phyloP scores from a whole-genome alignment of 106 monocot genomes.

The Cymbidium sinense region DNA sequence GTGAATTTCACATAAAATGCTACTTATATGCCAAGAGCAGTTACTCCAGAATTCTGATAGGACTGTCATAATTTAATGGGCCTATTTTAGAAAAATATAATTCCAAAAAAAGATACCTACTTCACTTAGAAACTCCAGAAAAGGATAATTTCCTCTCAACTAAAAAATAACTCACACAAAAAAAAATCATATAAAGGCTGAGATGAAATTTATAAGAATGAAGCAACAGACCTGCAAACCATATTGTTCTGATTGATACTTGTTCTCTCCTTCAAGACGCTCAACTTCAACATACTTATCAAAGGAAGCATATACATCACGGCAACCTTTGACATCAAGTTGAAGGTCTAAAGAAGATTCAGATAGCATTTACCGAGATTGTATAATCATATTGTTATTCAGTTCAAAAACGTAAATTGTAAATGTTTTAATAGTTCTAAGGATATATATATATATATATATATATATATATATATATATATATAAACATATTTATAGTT shows the following conservation, averaged over 20 bases:
- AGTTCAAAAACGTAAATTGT: not conserved
- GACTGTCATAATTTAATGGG: not conserved
- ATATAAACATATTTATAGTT: not conserved
- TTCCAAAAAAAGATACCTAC: not conserved
- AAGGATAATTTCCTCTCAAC: not conserved
- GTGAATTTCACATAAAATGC: not conserved
- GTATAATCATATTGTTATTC: not conserved
- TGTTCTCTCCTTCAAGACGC: constrained; percentile 85
- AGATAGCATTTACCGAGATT: not conserved
- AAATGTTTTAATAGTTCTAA: not conserved
- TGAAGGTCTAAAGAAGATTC: constrained; percentile 56
- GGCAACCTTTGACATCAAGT: constrained; percentile 93
- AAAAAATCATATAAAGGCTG: not conserved
- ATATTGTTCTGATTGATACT: constrained; percentile 87
- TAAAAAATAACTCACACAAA: not conserved
- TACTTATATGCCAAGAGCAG: not conserved
- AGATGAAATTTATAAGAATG: not conserved
- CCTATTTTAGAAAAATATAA: not conserved
- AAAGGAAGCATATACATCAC: constrained; percentile 95
- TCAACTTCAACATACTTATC: constrained; percentile 98
- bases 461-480: not conserved
- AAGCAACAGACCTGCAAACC: constrained; percentile 65
- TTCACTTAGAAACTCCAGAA: not conserved
- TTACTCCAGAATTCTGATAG: too few species aligned
- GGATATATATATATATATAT: not conserved